Base-by-base conservation (phyloP, 2,329 filamentous ascomycete genomes). In the Sarocladiaceae sp. region DNA sequence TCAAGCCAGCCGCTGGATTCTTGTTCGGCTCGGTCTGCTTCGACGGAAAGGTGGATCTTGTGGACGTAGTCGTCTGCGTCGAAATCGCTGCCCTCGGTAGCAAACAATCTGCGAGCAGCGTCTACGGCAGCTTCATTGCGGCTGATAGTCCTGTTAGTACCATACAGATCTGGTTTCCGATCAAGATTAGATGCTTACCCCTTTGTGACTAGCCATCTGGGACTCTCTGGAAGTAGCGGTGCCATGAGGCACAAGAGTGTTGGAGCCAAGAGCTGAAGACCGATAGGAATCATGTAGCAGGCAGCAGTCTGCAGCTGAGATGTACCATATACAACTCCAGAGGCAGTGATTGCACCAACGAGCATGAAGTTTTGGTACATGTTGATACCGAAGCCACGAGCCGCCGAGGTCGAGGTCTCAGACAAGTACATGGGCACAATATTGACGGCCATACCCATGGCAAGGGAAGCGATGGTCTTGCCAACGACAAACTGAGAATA, bases 351-450 rank as follows among this genome's bases (percentile, higher is more conserved):
- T 20, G 37, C 37, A 22, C 37, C 22, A 25, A 42, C 37, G 18
- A 42, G 37, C 37, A 42, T 42, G 37, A 42, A 42, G 18, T 25
- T 42, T 17, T 42, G 37, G 22, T 42, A 42, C 37, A 42, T 42
- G 37, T 42, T 42, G 37, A 42, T 42, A 15, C 17, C 5, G 22
- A 42, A 42, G 5, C 37, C 37, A 4, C 37, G 10, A 22, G 37
- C 37, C 7, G 37, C 37, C 18, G 37, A 10, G 15, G 37, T 42
- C 22, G 37, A 42, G 10, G 37, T 42, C 22, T 42, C 37, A 4
- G 37, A 49, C 8, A 49, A 26, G 11, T 49, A 49, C 26, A 49
- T 49, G 2, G 46, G 46, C n/a, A 49, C 26, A 20, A 49, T 49
- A 26, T 35, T 49, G 46, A 35, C 46, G 15, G 26, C 26, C 46